Percentiles rank a stretch among this genome's conserved stretches.
phyloP scores from a whole-genome alignment of 768 basidiomycete genomes.

The Amylocystis lapponica region DNA sequence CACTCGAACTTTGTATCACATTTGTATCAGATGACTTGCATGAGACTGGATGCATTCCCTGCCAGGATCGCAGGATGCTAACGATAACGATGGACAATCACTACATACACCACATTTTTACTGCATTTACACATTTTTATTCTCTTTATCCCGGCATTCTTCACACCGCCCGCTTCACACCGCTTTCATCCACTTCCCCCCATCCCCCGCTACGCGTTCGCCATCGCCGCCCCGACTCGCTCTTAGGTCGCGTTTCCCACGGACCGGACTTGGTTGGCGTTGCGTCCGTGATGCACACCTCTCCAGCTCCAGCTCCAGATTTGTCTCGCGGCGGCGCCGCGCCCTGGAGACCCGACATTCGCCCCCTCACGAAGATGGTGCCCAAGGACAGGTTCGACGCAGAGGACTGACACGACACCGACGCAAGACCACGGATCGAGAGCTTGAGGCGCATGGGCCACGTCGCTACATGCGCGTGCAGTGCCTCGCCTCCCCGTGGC shows the following conservation, averaged over 20 bases:
- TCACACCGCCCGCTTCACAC: conserved; percentile 7
- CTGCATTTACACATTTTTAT: conserved; percentile 24
- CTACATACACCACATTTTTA: conserved; percentile 22
- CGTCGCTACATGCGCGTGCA: conserved; percentile 41
- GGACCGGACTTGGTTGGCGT: conserved; percentile 14
- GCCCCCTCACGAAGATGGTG: conserved; percentile 39
- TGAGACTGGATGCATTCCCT: conserved; percentile 27
- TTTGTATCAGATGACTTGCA: conserved; percentile 20
- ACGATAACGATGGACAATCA: conserved; percentile 39
- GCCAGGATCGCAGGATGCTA: conserved; percentile 50
- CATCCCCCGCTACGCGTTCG: conserved; percentile 6
- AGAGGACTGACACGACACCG: conserved; percentile 45
- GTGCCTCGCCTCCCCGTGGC: conserved; percentile 42
- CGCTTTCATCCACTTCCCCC: conserved; percentile 7
- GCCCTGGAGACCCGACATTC: conserved; percentile 13
- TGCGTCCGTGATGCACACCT: conserved; percentile 21
- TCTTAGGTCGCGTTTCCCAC: conserved; percentile 11
- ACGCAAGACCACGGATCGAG: conserved; percentile 32
- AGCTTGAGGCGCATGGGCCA: conserved; percentile 49
- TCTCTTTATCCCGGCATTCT: conserved; percentile 22
- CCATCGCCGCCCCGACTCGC: conserved; percentile 2
- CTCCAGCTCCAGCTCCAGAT: conserved; percentile 15
- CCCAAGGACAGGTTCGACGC: conserved; percentile 46
- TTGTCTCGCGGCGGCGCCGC: conserved; percentile 56
- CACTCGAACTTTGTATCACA: too few species aligned